A percentile compares a stretch with the other conserved stretches of the same genome.
Evolutionary conservation across 2,329 filamentous ascomycete species (phyloP).

Genomic region (Fusarium sp.): DNA sequence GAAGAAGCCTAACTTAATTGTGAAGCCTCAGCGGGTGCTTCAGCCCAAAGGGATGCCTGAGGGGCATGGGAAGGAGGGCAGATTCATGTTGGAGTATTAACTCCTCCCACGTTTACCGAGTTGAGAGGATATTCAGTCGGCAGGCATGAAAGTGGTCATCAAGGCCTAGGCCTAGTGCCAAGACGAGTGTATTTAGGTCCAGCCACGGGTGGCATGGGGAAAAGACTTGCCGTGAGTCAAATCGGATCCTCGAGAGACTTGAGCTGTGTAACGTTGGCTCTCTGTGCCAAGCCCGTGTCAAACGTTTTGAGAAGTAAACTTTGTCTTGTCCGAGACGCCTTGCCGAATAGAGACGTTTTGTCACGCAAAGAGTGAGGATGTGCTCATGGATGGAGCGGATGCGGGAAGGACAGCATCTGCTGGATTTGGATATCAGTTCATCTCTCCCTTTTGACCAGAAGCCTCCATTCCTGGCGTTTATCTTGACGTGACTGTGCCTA

Average conservation of each 20-base stretch:
- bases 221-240: neutral
- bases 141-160: neutral
- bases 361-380: neutral
- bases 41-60: neutral
- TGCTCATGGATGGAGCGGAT: neutral
- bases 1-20: neutral
- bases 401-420: neutral
- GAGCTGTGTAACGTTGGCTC: neutral
- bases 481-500: neutral
- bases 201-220: neutral
- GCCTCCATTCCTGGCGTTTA: slow-evolving; percentile 14
- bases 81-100: neutral
- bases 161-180: neutral
- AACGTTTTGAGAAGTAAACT: slow-evolving; percentile 28
- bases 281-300: neutral
- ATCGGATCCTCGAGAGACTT: neutral
- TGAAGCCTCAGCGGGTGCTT: neutral
- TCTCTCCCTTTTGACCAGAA: neutral
- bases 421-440: neutral
- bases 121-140: neutral
- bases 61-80: neutral
- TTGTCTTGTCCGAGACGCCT: slow-evolving; percentile 12
- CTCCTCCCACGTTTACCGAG: neutral
- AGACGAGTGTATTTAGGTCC: neutral
- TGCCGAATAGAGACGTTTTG: slow-evolving; percentile 5